Percentiles rank a stretch among this genome's conserved stretches.
Evolutionary conservation across 1,284 basidiomycete genomes (phyloP).

Genomic region (Microbotryomycetes sp.): DNA sequence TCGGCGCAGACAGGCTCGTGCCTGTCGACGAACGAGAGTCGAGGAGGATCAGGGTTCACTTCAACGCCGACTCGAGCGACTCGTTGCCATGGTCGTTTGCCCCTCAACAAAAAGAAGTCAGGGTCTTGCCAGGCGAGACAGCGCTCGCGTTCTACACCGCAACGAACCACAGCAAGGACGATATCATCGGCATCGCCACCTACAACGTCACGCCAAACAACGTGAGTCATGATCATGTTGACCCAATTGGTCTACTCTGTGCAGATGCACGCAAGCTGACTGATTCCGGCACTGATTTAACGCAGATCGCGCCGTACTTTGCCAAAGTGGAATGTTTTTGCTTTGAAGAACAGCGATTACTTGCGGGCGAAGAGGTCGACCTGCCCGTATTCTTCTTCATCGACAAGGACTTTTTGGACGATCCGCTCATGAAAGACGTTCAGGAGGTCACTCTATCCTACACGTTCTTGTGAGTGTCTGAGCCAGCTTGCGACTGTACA

Average conservation of each 20-base stretch:
- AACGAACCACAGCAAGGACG: conserved; percentile 73
- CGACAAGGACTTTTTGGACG: conserved; percentile 81
- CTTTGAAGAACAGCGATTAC: conserved; percentile 94
- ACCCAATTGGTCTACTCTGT: no score
- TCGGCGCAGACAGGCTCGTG: conserved; percentile 53
- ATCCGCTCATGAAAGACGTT: conserved; percentile 75
- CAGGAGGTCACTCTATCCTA: conserved; percentile 91
- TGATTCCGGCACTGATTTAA: no score
- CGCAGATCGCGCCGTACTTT: conserved; percentile 92
- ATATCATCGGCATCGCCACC: conserved; percentile 97
- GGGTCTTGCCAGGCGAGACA: conserved; percentile 90
- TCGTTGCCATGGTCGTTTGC: conserved; percentile 88
- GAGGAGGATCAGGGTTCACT: conserved; percentile 73
- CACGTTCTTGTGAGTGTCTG: conserved; percentile 67
- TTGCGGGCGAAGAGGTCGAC: conserved; percentile 95
- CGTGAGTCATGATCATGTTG: conserved; percentile 49
- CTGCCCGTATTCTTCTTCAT: conserved; percentile 99
- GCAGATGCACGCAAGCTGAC: not conserved
- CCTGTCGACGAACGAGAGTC: conserved; percentile 53
- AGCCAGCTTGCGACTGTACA: not conserved
- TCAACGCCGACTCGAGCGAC: conserved; percentile 87
- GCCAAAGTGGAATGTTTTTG: conserved; percentile 99
- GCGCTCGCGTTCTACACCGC: conserved; percentile 95
- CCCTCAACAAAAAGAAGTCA: conserved; percentile 83
- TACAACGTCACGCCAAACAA: conserved; percentile 93